Evolutionary conservation across 345 rosid genomes (phyloP), one percentile per base, ranked within the genome.

Genomic region (Capsella bursapastoris): DNA sequence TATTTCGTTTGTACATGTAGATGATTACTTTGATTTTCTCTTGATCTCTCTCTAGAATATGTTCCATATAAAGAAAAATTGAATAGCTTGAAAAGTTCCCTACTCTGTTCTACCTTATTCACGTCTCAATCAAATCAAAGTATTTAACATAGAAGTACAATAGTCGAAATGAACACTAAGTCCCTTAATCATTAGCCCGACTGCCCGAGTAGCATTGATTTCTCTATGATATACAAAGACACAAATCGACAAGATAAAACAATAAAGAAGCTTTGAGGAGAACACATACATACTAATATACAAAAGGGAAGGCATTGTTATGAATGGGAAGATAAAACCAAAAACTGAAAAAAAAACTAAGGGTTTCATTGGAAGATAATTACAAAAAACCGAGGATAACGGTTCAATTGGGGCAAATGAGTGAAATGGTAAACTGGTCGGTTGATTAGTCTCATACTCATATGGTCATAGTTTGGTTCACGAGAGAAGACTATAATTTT

Each of bases 21-120:
- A 32, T 40, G 45, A 22, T 52, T 22, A 31, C 56, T 4, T 16
- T 25, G 12, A 12, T 47, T n/a, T 52, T 37, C 48, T 47, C 63
- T 41, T 43, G 56, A 29, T 70, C 74, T 59, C 74, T 59, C 49
- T 35, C 18, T 41, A 13, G 13, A 44, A 12, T 15, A 12, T 25
- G 45, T 71, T 70, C 11, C 67, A 35, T 35, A 13, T 13, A 18
- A 43, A 70, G n/a, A 45, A 32, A 22, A 8, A 32, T 2, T 47
- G 66, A 70, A 35, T 28, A 38, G 29, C 43, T 29, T 31, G 60
- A 55, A 6, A 44, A 4, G 25, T 28, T 44, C 14, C 28, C 66
- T 27, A 0, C 38, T 62, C 35, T 57, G 62, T 57, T 57, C 43
- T 9, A 34, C 13, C 13, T 8, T 18, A 1, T 62, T 27, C 66